Evolutionary conservation across 805 yeast genomes (phyloP), one percentile per base, ranked within the genome.

Genomic region (Kodamaea kaohsiungensis): DNA sequence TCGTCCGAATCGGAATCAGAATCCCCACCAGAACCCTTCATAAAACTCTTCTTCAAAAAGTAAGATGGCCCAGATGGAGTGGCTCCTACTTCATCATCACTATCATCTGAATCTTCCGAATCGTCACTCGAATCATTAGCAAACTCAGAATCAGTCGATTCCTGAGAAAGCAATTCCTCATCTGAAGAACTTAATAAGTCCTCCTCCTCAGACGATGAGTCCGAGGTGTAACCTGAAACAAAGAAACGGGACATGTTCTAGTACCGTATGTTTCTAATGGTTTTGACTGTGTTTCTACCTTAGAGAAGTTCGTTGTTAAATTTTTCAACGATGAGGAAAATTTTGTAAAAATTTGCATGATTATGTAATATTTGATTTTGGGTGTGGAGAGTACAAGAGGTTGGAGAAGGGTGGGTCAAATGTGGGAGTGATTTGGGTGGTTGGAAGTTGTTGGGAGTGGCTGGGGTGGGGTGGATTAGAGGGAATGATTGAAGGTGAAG

Each of bases 211-310:
- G 84, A 80, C 38, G 83, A 78, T 47, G 81, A 79, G 53, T 82
- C 83, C 51, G 85, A 83, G 59, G 80, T 76, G 66, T 84, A 85
- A 61, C 84, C 81, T 56, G 81, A 75, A 59, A 79, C 81, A 79
- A 95, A 95, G 83, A 95, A 93, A 77, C 96, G 89, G 64, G 98
- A 91, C 96, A 91, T 91, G 58, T 37, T 49, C 15, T 16, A 30
- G 42, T 38, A 16, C 19, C 42, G 42, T 38, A 17, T 19, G 51
- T 40, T 40, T 40, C 45, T 40, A 17, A 5, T 40, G 25, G 42
- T 38, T 15, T 38, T 40, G 45, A 19, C 43, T 40, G 16, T 37
- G 42, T 38, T 15, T 38, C 19, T 17, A 19, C 45, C 19, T 27
- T 37, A 38, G 46, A 37, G n/a, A 37, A 22, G 16, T 43, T 48